Evolutionary conservation across 129 eudicot species (phyloP), one percentile per base, ranked within the genome.

Genomic region (Dittrichia graveolens): DNA sequence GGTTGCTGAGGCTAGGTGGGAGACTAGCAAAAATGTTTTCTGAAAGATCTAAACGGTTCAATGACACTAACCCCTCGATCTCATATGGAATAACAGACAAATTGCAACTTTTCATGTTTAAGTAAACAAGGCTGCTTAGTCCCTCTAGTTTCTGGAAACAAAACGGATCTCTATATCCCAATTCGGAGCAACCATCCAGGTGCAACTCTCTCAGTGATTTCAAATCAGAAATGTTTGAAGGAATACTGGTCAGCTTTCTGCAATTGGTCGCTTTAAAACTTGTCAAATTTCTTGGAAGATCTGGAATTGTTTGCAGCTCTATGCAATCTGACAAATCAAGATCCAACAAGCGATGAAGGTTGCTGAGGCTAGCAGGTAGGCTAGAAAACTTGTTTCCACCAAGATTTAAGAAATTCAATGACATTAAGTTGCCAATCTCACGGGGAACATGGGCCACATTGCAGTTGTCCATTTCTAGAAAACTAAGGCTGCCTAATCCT

Each of bases 21-120:
- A 74, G 78, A 46, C 49, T 63, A 61, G 16, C 3, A 18, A 74
- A 64, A 14, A 14, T 61, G 41, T 73, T 53, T 10, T 49, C 38
- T 5, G 7, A 31, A 0, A 73, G 42, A 44, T 24, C 6, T 61
- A 73, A 14, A 4, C 1, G 8, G 2, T 61, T 14, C 7, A 73
- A 39, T 15, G 47, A 13, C 10, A 11, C 13, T 48, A 62, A 4
- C 64, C 8, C 9, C 24, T 60, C 71, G 9, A 62, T 60, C 18
- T 38, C 59, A 61, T 10, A 14, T 0, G 78, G 78, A 10, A 73
- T 42, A 45, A 3, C 1, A 43, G 34, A 35, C 8, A 73, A 41
- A 49, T 41, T 61, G 62, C 69, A 61, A 14, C 8, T 14, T 53
- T 14, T 13, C 40, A 8, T 37, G 37, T 37, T 52, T 19, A 42